A percentile compares a stretch with the other conserved stretches of the same genome.
Evolutionary conservation across 805 yeast species (phyloP).

Genomic region (Starmera pachycereana): DNA sequence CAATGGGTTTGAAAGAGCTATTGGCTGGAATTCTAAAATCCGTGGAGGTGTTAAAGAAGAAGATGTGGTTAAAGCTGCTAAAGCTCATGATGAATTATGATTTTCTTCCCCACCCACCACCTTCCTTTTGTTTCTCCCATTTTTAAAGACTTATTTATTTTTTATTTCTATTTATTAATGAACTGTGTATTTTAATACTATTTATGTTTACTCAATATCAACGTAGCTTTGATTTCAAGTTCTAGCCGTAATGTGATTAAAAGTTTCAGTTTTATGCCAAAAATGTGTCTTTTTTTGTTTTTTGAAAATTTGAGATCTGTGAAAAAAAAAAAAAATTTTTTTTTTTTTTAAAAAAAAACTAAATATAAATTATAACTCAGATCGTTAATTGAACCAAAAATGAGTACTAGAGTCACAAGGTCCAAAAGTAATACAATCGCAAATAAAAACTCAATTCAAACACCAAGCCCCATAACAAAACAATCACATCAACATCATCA

Average conservation of each 20-base stretch:
- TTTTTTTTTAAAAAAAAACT: too few relatives aligned
- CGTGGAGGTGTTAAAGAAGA: constrained; percentile 25
- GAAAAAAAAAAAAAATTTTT: too few relatives aligned
- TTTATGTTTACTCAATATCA: too few relatives aligned
- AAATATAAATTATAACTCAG: not conserved
- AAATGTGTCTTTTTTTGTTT: too few relatives aligned
- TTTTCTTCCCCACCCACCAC: not conserved
- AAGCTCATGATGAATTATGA: not conserved
- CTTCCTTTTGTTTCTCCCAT: not conserved
- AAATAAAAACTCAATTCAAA: not conserved
- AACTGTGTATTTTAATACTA: too few relatives aligned
- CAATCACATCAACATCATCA: not conserved
- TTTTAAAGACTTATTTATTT: too few relatives aligned
- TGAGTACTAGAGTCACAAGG: not conserved
- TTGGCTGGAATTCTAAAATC: constrained; percentile 41
- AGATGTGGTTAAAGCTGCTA: constrained; percentile 6
- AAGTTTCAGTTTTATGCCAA: too few relatives aligned
- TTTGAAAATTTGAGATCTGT: too few relatives aligned
- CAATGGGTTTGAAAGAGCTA: constrained; percentile 63
- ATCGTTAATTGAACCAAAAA: not conserved
- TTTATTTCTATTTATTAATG: too few relatives aligned
- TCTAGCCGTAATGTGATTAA: too few relatives aligned
- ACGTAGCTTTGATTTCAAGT: too few relatives aligned
- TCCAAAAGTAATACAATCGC: not conserved
- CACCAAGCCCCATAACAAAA: not conserved